These are phyloP conservation scores for Huiozyma naganishii DNA, from an alignment of 805 yeast genomes.

Conservation along the genomic window DNA sequence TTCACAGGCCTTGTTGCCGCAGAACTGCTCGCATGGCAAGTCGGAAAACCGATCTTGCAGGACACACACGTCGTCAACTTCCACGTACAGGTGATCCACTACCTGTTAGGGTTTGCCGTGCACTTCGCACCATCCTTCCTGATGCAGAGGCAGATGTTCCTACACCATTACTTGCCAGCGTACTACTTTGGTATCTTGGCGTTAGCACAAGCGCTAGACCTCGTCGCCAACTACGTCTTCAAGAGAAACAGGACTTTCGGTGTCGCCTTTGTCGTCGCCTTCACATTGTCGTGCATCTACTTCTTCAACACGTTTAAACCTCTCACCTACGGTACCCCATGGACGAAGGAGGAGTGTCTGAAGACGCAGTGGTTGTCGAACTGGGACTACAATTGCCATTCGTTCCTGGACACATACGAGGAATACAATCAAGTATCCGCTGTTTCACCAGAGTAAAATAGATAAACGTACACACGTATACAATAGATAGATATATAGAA, in stretches of 20 bases:
- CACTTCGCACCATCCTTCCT: constrained; percentile 70
- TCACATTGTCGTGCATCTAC: constrained; percentile 39
- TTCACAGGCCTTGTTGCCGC: constrained; percentile 37
- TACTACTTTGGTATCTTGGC: constrained; percentile 77
- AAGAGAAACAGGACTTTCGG: constrained; percentile 35
- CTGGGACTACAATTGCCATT: constrained; percentile 86
- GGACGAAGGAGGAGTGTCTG: constrained; percentile 66
- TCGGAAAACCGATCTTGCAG: constrained; percentile 38
- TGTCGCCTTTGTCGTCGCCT: constrained; percentile 34
- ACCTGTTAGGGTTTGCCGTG: constrained; percentile 56
- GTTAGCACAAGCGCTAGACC: constrained; percentile 56
- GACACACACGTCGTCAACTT: constrained; percentile 51
- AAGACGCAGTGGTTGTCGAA: constrained; percentile 44
- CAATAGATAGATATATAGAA: background rate
- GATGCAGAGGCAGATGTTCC: constrained; percentile 87
- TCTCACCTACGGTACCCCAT: constrained; percentile 62
- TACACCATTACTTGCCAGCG: constrained; percentile 91
- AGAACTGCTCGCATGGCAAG: constrained; percentile 53
- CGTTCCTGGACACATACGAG: constrained; percentile 31
- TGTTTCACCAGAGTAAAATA: background rate
- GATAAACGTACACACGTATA: background rate
- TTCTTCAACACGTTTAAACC: constrained; percentile 60
- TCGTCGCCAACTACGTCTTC: constrained; percentile 36
- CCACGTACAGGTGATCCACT: constrained; percentile 52
- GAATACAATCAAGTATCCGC: background rate